A percentile compares a stretch with the other conserved stretches of the same genome.
phyloP scores from a whole-genome alignment of 495 filamentous ascomycete genomes.

The Neurospora tetrasperma region DNA sequence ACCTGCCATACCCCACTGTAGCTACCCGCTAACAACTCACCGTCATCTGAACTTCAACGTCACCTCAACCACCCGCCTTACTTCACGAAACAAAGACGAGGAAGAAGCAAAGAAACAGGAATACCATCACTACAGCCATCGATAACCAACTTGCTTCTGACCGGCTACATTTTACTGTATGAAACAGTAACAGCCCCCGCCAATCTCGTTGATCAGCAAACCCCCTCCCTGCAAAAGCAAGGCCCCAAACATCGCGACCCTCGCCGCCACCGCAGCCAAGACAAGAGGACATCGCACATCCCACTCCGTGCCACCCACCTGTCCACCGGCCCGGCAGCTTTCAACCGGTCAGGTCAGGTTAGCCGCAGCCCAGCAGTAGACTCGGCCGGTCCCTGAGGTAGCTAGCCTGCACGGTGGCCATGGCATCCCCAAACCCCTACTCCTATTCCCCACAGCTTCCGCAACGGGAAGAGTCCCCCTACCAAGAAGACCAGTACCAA shows the following conservation, averaged over 20 bases:
- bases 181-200: not conserved
- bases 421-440: not conserved
- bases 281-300: not conserved
- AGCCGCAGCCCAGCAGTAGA: not conserved
- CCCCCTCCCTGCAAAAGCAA: not conserved
- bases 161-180: not conserved
- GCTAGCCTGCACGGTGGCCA: not conserved
- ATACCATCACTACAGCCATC: not conserved
- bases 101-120: not conserved
- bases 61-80: not conserved
- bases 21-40: not conserved
- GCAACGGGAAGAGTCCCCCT: not conserved
- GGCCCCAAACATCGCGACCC: not conserved
- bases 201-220: not conserved
- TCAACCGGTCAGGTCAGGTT: not conserved
- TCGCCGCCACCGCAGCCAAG: not conserved
- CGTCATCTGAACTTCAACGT: conserved; percentile 1
- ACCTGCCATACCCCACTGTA: not conserved
- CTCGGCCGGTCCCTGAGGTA: not conserved
- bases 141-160: not conserved
- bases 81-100: not conserved
- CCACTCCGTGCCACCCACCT: not conserved
- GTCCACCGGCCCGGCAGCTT: not conserved
- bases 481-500: not conserved
- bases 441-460: not conserved